Conservation (phyloP, 805 yeast species). For the Wickerhamomyces chambardii region DNA sequence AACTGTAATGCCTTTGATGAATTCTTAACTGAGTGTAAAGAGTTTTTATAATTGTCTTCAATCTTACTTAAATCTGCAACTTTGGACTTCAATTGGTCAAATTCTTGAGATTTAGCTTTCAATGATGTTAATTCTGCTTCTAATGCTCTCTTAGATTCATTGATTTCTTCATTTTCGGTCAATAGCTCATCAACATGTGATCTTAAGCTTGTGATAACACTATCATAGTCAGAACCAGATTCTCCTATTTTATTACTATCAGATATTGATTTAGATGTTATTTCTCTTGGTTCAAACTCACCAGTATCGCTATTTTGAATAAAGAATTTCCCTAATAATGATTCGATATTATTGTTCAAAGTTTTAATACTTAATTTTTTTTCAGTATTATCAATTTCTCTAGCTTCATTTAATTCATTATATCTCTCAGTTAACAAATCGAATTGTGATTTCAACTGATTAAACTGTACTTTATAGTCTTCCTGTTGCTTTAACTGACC, state of each 20-base stretch:
- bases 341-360: slow-evolving; percentile 18
- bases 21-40: slow-evolving; percentile 62
- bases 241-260: no score
- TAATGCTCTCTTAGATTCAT: slow-evolving; percentile 22
- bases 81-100: slow-evolving; percentile 15
- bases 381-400: slow-evolving; percentile 21
- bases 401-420: slow-evolving; percentile 28
- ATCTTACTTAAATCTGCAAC: slow-evolving; percentile 28
- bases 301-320: slow-evolving; percentile 10
- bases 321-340: slow-evolving; percentile 18
- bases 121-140: slow-evolving; percentile 23
- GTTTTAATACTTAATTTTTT: slow-evolving; percentile 20
- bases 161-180: slow-evolving; percentile 33
- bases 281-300: background rate
- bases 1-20: slow-evolving; percentile 66
- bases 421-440: slow-evolving; percentile 35
- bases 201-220: slow-evolving; percentile 29
- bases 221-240: slow-evolving; percentile 3
- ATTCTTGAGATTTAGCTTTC: slow-evolving; percentile 6
- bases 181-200: slow-evolving; percentile 48
- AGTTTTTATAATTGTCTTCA: slow-evolving; percentile 64
- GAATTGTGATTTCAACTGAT: slow-evolving; percentile 37
- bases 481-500: slow-evolving; percentile 34
- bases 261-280: background rate
- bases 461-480: slow-evolving; percentile 32